Evolutionary conservation across 1,284 basidiomycete genomes (phyloP).

Genomic region (Tausonia pullulans): DNA sequence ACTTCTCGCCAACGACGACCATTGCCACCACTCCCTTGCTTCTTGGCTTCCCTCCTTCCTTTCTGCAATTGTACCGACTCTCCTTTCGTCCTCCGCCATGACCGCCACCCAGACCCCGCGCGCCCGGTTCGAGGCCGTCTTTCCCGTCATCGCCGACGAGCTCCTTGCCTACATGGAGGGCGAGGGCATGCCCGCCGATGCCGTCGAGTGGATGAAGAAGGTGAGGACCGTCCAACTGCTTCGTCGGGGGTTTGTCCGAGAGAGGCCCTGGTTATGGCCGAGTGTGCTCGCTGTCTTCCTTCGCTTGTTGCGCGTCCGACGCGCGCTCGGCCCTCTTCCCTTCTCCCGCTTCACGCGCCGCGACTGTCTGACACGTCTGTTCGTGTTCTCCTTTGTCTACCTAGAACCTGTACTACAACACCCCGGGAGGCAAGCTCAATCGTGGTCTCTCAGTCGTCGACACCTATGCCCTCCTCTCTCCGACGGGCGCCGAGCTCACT

Average conservation of each 20-base stretch:
- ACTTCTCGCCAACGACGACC: too few relatives aligned
- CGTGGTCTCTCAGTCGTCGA: conserved; percentile 91
- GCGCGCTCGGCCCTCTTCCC: background rate
- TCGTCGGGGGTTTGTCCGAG: too few relatives aligned
- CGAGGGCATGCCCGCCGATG: conserved; percentile 70
- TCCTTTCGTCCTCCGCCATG: too few relatives aligned
- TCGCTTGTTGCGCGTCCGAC: background rate
- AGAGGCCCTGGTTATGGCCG: background rate
- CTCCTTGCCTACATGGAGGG: conserved; percentile 51
- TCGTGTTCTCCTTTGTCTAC: background rate
- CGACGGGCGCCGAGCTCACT: conserved; percentile 37
- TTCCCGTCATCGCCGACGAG: conserved; percentile 44
- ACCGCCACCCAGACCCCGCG: conserved; percentile 24
- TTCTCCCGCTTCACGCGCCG: background rate
- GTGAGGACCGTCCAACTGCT: conserved; percentile 37
- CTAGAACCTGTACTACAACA: conserved; percentile 87
- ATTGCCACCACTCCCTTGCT: too few relatives aligned
- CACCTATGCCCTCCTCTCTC: conserved; percentile 71
- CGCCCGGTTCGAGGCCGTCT: conserved; percentile 40
- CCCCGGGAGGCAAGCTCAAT: conserved; percentile 91
- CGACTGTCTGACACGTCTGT: background rate
- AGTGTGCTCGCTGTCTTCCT: background rate
- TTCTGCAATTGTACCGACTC: too few relatives aligned
- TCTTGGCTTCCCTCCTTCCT: too few relatives aligned
- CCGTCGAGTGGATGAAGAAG: conserved; percentile 64